Evolutionary conservation across 2,329 filamentous ascomycete genomes (phyloP), one percentile per base, ranked within the genome.

Genomic region (Arthrinium puccinioides): DNA sequence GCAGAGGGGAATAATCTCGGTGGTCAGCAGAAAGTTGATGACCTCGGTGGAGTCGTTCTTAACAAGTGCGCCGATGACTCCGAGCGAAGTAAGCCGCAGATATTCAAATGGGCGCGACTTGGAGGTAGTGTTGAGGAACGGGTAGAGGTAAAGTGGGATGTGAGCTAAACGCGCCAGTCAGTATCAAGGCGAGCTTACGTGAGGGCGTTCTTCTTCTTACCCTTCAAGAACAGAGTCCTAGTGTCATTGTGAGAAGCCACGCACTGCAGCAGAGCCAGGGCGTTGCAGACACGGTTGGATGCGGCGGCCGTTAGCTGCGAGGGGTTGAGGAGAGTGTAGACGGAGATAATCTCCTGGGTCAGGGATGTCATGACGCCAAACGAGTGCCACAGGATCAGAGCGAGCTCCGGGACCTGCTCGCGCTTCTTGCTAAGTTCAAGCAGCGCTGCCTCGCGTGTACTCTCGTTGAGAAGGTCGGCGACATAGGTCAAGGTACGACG

Each of bases 11-110:
- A 98, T 98, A 50, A 98, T 98, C 65, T 98, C 92, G 21, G 92
- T 98, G 2, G 92, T 97, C 33, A 98, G 74, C 37, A 98, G 82
- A 60, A 98, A 98, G 69, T 97, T 97, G 69, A 98, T 98, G 42
- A 97, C 92, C 56, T 97, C 92, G 14, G 87, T 90, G 4, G 89
- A 96, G 65, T 98, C 92, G 56, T 98, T 98, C 74, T 98, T 98
- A 42, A 98, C 92, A 31, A 98, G 72, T 2, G 92, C 92, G 40
- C 92, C 92, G 48, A 98, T 97, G 21, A 98, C 92, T 37, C 92
- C 92, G 16, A 98, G 77, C 14, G 89, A 96, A 0, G 92, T 98
- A 23, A 98, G 77, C 36, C 92, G 87, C 37, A 98, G 77, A 57
- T 98, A 98, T 62, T 98, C 92, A 60, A 97, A 98, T 0, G 92